These are phyloP conservation scores for Mucor velutinosus DNA, from an alignment of 371 early-diverging fungal genomes.

Conservation along the genomic window DNA sequence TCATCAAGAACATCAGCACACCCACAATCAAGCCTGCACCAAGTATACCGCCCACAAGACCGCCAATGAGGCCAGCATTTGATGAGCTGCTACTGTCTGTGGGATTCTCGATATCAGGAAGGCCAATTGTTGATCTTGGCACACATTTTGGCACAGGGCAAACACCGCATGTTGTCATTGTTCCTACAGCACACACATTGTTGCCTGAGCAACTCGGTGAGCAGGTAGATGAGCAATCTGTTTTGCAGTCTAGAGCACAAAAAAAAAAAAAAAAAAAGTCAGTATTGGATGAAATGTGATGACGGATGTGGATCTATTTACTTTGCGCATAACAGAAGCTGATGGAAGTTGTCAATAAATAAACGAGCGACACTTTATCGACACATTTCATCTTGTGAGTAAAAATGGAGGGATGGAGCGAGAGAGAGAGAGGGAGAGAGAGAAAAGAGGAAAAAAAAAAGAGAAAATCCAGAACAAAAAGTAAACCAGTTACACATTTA, in stretches of 20 bases:
- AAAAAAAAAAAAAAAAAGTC: neutral
- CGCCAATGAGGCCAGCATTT: slow-evolving; percentile 40
- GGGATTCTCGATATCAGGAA: slow-evolving; percentile 12
- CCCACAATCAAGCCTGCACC: slow-evolving; percentile 31
- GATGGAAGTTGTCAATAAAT: neutral
- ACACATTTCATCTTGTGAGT: neutral
- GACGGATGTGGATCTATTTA: neutral
- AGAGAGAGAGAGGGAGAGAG: neutral
- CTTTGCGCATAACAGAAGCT: slow-evolving; percentile 10
- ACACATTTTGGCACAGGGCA: slow-evolving; percentile 47
- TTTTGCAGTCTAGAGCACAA: slow-evolving; percentile 17
- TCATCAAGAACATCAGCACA: slow-evolving; percentile 12
- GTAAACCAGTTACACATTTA: slow-evolving; percentile 9
- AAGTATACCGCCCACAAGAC: slow-evolving; percentile 39
- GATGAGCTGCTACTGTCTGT: slow-evolving; percentile 2
- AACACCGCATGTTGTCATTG: slow-evolving; percentile 43
- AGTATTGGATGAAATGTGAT: neutral
- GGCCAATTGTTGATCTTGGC: slow-evolving; percentile 24
- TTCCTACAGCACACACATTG: slow-evolving; percentile 36
- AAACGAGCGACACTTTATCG: neutral
- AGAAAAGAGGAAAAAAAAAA: neutral
- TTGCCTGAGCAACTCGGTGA: slow-evolving; percentile 29
- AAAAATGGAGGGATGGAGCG: neutral
- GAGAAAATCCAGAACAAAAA: slow-evolving; percentile 8
- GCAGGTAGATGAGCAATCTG: slow-evolving; percentile 33